Evolutionary conservation across 306 rosid genomes (phyloP), one percentile per base, ranked within the genome.

Genomic region (Castanea sativa): DNA sequence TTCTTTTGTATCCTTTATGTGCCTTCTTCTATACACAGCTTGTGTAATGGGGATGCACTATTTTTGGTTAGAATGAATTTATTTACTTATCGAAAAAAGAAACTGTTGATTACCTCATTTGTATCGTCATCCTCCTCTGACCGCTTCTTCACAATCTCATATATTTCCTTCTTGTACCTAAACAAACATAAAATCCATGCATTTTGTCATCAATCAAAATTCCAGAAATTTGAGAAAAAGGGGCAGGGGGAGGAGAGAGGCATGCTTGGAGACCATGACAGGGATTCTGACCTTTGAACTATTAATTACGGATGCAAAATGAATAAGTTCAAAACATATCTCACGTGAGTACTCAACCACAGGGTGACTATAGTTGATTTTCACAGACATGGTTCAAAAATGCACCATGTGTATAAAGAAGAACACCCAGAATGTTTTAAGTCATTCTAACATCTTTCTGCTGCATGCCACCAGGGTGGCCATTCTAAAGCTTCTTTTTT

Each of bases 111-210:
- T 89, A 92, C 98, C 97, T 89, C 97, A 80, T 76, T 81, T 73
- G 73, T 82, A 81, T 89, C 79, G 71, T 91, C 99, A 56, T 71
- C 89, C 74, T 93, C 97, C 83, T 90, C 94, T n/a, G 92, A 63
- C 80, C 86, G 92, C 85, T 91, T 90, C 83, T 85, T 91, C 78
- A 91, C 87, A 58, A 90, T 91, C 58, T 95, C 94, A 23, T 84
- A 90, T 84, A 95, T 85, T 84, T 91, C 85, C 87, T 90, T 92
- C 85, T 93, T 95, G 89, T 89, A 86, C 80, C 99, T 92, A 87
- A 73, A 59, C 53, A 61, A 35, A 73, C 4, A 52, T 18, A 81
- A 19, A 86, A 79, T n/a, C 23, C 14, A 25, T 65, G 57, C 79
- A 73, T 32, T 73, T 58, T 33, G 33, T 18, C 23, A 33, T 29